phyloP scores from a whole-genome alignment of 169 alveolate genomes.

The Miamiensis avidus region DNA sequence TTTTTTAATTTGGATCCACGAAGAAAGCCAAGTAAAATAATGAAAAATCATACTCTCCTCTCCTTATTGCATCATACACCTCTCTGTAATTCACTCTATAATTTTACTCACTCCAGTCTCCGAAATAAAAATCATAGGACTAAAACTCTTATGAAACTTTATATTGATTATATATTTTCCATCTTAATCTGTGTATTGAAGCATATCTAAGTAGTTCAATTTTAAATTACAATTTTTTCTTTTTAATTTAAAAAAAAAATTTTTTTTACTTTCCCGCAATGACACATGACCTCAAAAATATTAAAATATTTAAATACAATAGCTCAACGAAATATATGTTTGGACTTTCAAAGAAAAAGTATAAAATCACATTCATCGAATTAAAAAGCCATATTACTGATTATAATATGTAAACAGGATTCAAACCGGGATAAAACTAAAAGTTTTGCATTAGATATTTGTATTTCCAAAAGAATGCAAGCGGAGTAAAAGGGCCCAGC shows the following conservation, averaged over 20 bases:
- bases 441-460: neutral
- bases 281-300: neutral
- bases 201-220: constrained; percentile 5
- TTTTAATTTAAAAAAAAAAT: neutral
- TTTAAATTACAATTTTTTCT: too few relatives aligned
- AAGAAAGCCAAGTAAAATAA: constrained; percentile 5
- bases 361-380: neutral
- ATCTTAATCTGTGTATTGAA: neutral
- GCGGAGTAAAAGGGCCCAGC: neutral
- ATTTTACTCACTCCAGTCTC: constrained; percentile 2
- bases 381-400: neutral
- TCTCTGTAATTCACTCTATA: neutral
- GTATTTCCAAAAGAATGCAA: too few relatives aligned
- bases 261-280: constrained; percentile 3
- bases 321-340: neutral
- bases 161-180: neutral
- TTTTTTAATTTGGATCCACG: constrained; percentile 1
- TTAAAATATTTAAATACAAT: neutral
- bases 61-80: neutral
- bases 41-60: constrained; percentile 18
- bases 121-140: constrained; percentile 4
- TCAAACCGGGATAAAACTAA: neutral
- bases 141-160: neutral
- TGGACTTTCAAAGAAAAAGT: constrained; percentile 1
- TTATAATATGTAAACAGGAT: neutral